Conservation (phyloP, 768 basidiomycete species). For the Leucocoprinus leucothites region DNA sequence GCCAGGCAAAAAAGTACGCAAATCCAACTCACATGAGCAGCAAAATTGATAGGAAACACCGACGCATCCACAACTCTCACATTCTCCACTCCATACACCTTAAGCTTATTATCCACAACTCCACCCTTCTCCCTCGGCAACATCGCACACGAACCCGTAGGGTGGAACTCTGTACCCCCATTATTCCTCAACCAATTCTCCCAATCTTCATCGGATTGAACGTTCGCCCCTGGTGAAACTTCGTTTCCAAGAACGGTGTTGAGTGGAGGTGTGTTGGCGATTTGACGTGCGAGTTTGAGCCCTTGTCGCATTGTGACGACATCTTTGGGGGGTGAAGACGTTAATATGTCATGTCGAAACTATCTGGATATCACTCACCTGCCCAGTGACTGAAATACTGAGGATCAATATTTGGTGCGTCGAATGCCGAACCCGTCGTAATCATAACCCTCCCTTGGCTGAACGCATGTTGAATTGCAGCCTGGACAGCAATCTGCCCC, state of each 20-base stretch:
- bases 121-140: slow-evolving; percentile 26
- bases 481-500: slow-evolving; percentile 50
- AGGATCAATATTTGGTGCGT: slow-evolving; percentile 61
- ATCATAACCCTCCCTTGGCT: slow-evolving; percentile 63
- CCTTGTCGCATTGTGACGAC: slow-evolving; percentile 51
- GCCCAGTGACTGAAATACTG: slow-evolving; percentile 57
- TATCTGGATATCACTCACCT: slow-evolving; percentile 25
- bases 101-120: slow-evolving; percentile 30
- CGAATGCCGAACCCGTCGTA: slow-evolving; percentile 57
- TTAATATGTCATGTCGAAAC: neutral
- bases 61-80: slow-evolving; percentile 57
- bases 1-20: no score
- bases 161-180: slow-evolving; percentile 59
- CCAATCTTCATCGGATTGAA: slow-evolving; percentile 53
- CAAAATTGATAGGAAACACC: slow-evolving; percentile 47
- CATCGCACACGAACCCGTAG: slow-evolving; percentile 31
- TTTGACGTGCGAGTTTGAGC: slow-evolving; percentile 55
- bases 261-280: slow-evolving; percentile 53
- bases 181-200: slow-evolving; percentile 45
- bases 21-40: slow-evolving; percentile 27
- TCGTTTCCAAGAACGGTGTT: slow-evolving; percentile 30
- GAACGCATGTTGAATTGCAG: slow-evolving; percentile 63
- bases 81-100: slow-evolving; percentile 38
- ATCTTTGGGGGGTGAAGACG: slow-evolving; percentile 37
- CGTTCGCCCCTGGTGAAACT: slow-evolving; percentile 25